Conservation (phyloP, 1,284 basidiomycete species). For the Melampsora americana region DNA sequence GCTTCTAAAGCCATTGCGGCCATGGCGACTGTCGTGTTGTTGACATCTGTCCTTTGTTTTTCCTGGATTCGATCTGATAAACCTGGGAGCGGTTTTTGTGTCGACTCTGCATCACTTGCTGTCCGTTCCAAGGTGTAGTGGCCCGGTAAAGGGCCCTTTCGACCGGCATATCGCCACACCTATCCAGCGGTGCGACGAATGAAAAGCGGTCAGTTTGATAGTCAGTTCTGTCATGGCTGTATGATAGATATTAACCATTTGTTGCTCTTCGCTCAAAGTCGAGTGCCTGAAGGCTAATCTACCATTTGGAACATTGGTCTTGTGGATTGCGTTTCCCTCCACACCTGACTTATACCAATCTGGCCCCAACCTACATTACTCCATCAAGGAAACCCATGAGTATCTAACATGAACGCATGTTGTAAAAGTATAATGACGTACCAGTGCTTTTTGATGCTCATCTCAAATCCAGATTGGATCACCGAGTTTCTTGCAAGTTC, state of each 20-base stretch:
- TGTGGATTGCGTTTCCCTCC: conserved; percentile 51
- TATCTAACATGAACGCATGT: conserved; percentile 54
- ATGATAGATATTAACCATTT: conserved; percentile 47
- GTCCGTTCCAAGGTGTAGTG: conserved; percentile 18
- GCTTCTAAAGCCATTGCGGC: conserved; percentile 34
- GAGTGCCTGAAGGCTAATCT: conserved; percentile 82
- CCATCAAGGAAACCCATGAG: conserved; percentile 7
- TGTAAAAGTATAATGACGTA: conserved; percentile 75
- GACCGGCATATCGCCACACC: conserved; percentile 41
- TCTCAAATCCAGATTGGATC: conserved; percentile 95
- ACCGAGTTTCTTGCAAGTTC: conserved; percentile 96
- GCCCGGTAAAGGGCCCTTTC: conserved; percentile 17
- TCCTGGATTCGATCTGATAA: neutral
- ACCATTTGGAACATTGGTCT: conserved; percentile 89
- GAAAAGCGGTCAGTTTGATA: neutral
- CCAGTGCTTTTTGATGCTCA: conserved; percentile 96
- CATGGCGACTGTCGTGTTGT: conserved; percentile 23
- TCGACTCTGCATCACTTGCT: neutral
- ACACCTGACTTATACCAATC: conserved; percentile 49
- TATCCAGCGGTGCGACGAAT: neutral
- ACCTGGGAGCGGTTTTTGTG: neutral
- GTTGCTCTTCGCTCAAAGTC: conserved; percentile 74
- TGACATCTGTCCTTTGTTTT: neutral
- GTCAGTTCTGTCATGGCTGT: neutral
- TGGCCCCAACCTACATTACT: conserved; percentile 36